Evolutionary conservation across 2,329 filamentous ascomycete species (phyloP), one percentile per base, ranked within the genome.

Genomic region (Mycosphaerella arachidis): DNA sequence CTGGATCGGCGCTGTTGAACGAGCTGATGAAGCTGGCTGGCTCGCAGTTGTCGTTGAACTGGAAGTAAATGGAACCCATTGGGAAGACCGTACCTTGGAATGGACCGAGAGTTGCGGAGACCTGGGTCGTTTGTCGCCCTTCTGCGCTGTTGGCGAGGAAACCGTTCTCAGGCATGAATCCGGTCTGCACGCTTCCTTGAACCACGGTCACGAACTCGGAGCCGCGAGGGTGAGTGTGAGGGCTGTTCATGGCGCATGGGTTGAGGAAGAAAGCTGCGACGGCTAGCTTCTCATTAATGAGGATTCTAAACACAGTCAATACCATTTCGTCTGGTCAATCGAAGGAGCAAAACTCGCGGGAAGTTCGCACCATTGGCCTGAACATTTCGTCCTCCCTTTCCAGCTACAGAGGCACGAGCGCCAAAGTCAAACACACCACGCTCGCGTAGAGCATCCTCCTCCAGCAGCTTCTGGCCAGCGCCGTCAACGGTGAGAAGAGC

Each of bases 21-120:
- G 72, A 69, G 1, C 78, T 77, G 20, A 80, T 74, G 60, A 78
- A 79, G 3, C 71, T 73, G 3, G 78, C 77, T 1, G 70, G 67
- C 18, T 75, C 66, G 68, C 79, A 81, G 55, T 73, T 73, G 37
- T 75, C 70, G 71, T 81, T 81, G 73, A 80, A 76, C 66, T 81
- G 77, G 69, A 74, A 80, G 65, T 81, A 79, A 60, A 81, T 79
- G 58, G 53, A 55, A 6, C 48, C 48, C 58, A 74, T 70, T 13
- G 78, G 78, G 67, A 80, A 79, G 12, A 79, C 76, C n/a, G 78
- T 78, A 57, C 75, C 78, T 55, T 80, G 73, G 67, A 76, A 77
- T 48, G 75, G 72, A 48, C 69, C 67, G 27, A 81, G 70, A 4
- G 66, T 68, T 7, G 76, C 74, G 29, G 72, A 71, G 61, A 79